Base-by-base conservation (phyloP, 495 filamentous ascomycete species). In the Aspergillus avenaceus region DNA sequence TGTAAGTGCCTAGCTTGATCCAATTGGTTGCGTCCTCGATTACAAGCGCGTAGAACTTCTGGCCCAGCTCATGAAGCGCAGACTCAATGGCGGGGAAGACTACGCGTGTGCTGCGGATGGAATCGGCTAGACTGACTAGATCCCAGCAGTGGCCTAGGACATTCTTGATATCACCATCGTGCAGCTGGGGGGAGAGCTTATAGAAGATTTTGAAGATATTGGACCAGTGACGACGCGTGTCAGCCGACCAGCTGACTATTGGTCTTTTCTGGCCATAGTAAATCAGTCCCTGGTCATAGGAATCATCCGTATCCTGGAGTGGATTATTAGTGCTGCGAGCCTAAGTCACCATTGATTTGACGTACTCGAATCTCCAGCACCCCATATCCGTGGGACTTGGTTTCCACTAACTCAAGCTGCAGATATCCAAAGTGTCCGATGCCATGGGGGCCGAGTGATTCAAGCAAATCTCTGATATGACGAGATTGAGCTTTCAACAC, bases 91-190 rank as follows among this genome's bases (percentile, higher is more conserved):
- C 47, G 8, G 55, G 53, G 14, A 60, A 58, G 48, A 82, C 61
- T n/a, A 65, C 41, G 4, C 48, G 22, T 14, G 66, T 48, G n/a
- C 48, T 45, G 4, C 42, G 55, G 11, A 79, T 62, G 12, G 65
- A 63, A 24, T 72, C 70, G 5, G 70, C 76, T 16, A 76, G 66
- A 18, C 71, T 61, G 21, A 69, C 45, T n/a, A 81, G 54, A 0
- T 56, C 55, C 22, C 62, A 21, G 23, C 55, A 59, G 51, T 63
- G 62, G 8, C 50, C 40, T 13, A 71, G 59, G 7, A 66, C 53
- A 25, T 41, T 54, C 19, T 23, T 23, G 36, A 67, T 40, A 41
- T 54, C 56, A 3, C 45, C 38, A 42, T 63, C 55, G 19, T 62
- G 56, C 23, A 79, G 50, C 0, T 52, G 45, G 5, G 74, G 50